Conservation (phyloP, 2,329 filamentous ascomycete genomes). For the Didymella sp. region DNA sequence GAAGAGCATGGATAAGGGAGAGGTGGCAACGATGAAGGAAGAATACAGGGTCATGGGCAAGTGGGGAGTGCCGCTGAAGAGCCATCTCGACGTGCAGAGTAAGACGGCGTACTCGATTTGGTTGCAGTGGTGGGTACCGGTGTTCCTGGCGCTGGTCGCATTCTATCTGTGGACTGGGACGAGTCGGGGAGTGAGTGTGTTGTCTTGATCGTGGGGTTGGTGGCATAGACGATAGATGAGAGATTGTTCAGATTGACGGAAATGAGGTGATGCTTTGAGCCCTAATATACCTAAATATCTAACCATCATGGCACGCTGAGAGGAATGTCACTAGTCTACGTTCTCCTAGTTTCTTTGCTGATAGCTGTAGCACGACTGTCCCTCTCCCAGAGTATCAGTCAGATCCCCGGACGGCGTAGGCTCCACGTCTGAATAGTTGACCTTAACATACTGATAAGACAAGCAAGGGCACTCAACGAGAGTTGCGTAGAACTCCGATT, state of each 20-base stretch:
- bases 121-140: conserved; percentile 19
- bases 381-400: conserved; percentile 51
- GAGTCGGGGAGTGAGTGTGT: conserved; percentile 3
- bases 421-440: conserved; percentile 46
- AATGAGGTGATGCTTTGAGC: background rate
- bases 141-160: conserved; percentile 8
- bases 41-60: conserved; percentile 18
- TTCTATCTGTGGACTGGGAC: conserved; percentile 15
- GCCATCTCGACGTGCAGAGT: conserved; percentile 16
- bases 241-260: background rate
- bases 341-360: conserved; percentile 13
- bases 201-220: conserved; percentile 1
- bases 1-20: conserved; percentile 19
- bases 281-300: background rate
- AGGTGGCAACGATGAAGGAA: conserved; percentile 12
- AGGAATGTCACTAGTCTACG: background rate
- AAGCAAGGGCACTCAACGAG: background rate
- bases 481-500: background rate
- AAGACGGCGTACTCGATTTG: conserved; percentile 19
- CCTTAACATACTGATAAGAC: conserved; percentile 25
- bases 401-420: conserved; percentile 43
- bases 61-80: conserved; percentile 10
- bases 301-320: background rate
- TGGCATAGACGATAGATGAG: too few relatives aligned
- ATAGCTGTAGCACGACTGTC: conserved; percentile 57